Percentiles rank a stretch among this genome's conserved stretches.
phyloP scores from a whole-genome alignment of 371 early-diverging fungal species.

The Mortierella sp. region DNA sequence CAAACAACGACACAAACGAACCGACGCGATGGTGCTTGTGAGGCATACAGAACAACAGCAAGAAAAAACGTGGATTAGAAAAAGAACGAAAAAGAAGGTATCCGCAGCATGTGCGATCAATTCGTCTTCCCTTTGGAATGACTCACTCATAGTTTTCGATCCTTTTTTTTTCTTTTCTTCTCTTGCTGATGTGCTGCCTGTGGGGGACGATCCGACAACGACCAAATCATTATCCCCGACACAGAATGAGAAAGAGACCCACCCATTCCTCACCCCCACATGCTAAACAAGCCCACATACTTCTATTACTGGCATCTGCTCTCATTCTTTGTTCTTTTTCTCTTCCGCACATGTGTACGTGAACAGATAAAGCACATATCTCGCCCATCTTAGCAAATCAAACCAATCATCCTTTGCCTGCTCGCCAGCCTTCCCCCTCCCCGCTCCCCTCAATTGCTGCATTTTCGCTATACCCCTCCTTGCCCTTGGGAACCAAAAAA shows the following conservation, averaged over 20 bases:
- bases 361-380: background rate
- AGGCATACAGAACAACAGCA: background rate
- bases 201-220: background rate
- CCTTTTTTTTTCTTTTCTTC: background rate
- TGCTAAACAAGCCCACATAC: too few species aligned
- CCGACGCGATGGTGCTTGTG: too few species aligned
- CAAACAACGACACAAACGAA: background rate
- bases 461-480: too few species aligned
- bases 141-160: background rate
- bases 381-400: too few species aligned
- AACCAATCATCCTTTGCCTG: too few species aligned
- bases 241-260: background rate
- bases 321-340: background rate
- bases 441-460: too few species aligned
- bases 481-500: background rate
- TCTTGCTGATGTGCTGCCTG: background rate
- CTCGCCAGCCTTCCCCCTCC: background rate
- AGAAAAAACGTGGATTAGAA: background rate
- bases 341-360: background rate
- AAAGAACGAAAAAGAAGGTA: slow-evolving; percentile 1
- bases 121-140: slow-evolving; percentile 1
- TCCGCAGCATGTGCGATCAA: slow-evolving; percentile 6
- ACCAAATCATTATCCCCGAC: background rate
- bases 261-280: background rate
- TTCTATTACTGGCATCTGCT: background rate